Percentiles rank a stretch among this genome's conserved stretches.
These are phyloP conservation scores for Yamadazyma diddensiae DNA, from an alignment of 1,139 yeast species.

Conservation along the genomic window DNA sequence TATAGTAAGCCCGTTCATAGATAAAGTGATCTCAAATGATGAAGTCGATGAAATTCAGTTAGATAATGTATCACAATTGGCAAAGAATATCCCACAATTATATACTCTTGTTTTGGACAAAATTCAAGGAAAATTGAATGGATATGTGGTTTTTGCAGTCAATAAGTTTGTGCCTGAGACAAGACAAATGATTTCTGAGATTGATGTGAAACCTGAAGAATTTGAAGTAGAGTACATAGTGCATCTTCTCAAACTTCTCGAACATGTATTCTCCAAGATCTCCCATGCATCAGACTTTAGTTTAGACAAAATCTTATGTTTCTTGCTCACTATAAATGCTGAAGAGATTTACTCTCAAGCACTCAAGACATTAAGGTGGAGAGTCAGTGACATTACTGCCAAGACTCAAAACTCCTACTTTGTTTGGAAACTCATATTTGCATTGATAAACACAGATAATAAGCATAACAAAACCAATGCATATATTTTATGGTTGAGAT, in stretches of 20 bases:
- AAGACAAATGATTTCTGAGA: slow-evolving; percentile 7
- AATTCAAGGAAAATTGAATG: slow-evolving; percentile 13
- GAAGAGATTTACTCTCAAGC: slow-evolving; percentile 30
- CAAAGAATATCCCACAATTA: slow-evolving; percentile 18
- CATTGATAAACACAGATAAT: slow-evolving; percentile 25
- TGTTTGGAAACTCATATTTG: slow-evolving; percentile 47
- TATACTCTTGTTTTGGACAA: slow-evolving; percentile 16
- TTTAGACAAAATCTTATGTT: slow-evolving; percentile 12
- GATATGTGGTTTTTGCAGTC: slow-evolving; percentile 14
- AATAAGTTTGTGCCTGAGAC: slow-evolving; percentile 23
- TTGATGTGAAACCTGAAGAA: slow-evolving; percentile 5
- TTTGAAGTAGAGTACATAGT: slow-evolving; percentile 10
- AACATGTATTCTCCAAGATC: slow-evolving; percentile 8
- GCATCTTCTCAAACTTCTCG: slow-evolving; percentile 13
- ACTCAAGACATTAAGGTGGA: slow-evolving; percentile 48
- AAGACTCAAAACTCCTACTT: slow-evolving; percentile 19
- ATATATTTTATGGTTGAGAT: slow-evolving; percentile 55
- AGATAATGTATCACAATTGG: slow-evolving; percentile 15
- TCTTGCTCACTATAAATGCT: slow-evolving; percentile 18
- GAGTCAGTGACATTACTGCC: slow-evolving; percentile 29
- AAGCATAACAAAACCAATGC: slow-evolving; percentile 41
- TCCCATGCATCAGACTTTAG: slow-evolving; percentile 4
- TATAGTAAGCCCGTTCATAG: slow-evolving; percentile 20
- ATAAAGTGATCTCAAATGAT: slow-evolving; percentile 8
- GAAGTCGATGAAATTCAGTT: slow-evolving; percentile 8